phyloP scores from a whole-genome alignment of 805 yeast genomes.

The Zygoascus tannicola region DNA sequence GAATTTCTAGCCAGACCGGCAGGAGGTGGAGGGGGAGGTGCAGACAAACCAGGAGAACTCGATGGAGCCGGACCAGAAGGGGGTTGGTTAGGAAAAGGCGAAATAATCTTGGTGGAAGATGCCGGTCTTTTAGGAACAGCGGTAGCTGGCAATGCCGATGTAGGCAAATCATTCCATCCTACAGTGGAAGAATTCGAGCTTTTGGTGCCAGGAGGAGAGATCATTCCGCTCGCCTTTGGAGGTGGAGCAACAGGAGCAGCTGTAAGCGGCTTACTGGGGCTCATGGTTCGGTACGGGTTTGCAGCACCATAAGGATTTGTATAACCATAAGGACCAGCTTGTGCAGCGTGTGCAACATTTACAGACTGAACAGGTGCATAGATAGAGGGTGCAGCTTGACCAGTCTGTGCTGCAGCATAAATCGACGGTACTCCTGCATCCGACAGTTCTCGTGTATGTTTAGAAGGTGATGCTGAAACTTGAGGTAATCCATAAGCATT shows the following conservation, averaged over 20 bases:
- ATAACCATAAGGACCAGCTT: conserved; percentile 2
- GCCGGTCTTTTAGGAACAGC: conserved; percentile 21
- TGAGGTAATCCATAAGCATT: background rate
- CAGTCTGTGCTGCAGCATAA: conserved; percentile 1
- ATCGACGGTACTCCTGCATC: too few species aligned
- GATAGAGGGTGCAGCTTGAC: conserved; percentile 7
- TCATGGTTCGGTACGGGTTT: conserved; percentile 11
- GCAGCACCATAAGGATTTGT: conserved; percentile 7
- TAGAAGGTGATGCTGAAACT: conserved; percentile 3
- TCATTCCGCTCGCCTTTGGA: conserved; percentile 1
- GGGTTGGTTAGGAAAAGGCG: conserved; percentile 15
- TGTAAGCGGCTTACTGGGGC: conserved; percentile 11
- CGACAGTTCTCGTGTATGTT: background rate
- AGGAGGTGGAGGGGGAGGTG: conserved; percentile 17
- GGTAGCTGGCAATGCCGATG: conserved; percentile 16
- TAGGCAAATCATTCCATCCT: conserved; percentile 26
- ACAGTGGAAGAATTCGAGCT: conserved; percentile 18
- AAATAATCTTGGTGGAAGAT: conserved; percentile 17
- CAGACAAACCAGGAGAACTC: conserved; percentile 18
- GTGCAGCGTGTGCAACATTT: conserved; percentile 1
- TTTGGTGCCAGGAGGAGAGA: conserved; percentile 21
- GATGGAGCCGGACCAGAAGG: conserved; percentile 10
- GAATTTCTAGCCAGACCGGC: conserved; percentile 6
- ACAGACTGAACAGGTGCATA: conserved; percentile 14
- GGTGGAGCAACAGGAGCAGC: conserved; percentile 12